Evolutionary conservation across 2,329 filamentous ascomycete species (phyloP).

Genomic region (Botryotinia convoluta): DNA sequence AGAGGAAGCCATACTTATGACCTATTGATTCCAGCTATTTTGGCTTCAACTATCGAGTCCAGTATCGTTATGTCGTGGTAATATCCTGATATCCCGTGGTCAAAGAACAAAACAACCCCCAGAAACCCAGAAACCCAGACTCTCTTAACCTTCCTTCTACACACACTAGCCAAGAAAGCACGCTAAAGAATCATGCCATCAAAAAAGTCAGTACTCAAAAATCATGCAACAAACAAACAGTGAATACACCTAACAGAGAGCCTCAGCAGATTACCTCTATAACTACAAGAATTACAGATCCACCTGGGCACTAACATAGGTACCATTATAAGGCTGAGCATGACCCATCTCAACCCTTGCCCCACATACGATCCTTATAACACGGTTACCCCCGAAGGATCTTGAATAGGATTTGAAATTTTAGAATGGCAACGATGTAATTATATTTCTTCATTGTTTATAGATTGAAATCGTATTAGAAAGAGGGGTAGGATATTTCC

Average conservation of each 20-base stretch:
- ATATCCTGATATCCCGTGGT: neutral
- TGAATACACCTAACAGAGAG: neutral
- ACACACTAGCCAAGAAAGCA: neutral
- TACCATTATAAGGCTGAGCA: neutral
- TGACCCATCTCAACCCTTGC: neutral
- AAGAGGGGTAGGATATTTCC: neutral
- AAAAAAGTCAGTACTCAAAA: neutral
- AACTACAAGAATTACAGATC: neutral
- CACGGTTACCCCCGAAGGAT: neutral
- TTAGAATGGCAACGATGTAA: neutral
- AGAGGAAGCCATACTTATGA: neutral
- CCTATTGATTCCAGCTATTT: neutral
- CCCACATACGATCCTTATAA: neutral
- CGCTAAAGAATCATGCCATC: neutral
- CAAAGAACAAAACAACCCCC: neutral
- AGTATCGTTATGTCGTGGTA: neutral
- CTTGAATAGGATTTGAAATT: neutral
- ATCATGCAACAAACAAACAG: neutral
- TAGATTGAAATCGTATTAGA: neutral
- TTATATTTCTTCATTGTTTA: neutral
- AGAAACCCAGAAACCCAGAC: neutral
- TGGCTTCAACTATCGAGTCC: neutral
- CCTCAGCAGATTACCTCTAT: neutral
- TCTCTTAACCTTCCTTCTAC: neutral
- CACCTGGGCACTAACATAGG: neutral